These are phyloP conservation scores for Nannochloropsis salina DNA, from an alignment of 108 stramenopile species.

Conservation along the genomic window DNA sequence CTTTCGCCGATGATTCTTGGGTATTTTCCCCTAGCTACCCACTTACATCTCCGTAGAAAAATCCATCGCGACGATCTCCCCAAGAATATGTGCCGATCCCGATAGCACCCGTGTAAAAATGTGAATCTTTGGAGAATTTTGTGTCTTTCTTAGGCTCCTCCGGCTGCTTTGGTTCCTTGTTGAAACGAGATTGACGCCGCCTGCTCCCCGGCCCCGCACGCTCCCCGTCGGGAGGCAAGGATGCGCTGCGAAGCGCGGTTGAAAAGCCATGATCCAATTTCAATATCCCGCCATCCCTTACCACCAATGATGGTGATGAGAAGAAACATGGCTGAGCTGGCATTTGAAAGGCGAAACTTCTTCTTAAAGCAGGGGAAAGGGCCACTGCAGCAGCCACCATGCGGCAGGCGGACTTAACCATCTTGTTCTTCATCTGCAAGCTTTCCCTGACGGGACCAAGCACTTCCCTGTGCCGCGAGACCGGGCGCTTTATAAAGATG, in stretches of 20 bases:
- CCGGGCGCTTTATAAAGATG: too few relatives aligned
- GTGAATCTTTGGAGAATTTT: neutral
- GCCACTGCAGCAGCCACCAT: neutral
- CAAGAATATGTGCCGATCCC: neutral
- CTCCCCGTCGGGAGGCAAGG: slow-evolving; percentile 12
- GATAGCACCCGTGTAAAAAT: slow-evolving; percentile 14
- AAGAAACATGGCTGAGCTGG: neutral
- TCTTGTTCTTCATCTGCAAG: neutral
- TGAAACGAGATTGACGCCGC: slow-evolving; percentile 16
- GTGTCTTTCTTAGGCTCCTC: slow-evolving; percentile 17
- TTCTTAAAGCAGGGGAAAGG: neutral
- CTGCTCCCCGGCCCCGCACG: neutral
- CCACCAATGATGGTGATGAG: neutral
- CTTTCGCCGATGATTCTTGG: neutral
- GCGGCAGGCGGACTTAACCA: neutral
- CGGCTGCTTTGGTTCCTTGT: neutral
- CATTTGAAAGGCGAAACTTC: neutral
- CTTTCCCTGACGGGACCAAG: too few relatives aligned
- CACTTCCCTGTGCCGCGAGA: too few relatives aligned
- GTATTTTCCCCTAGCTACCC: neutral
- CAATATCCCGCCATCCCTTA: neutral
- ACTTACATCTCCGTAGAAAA: slow-evolving; percentile 15
- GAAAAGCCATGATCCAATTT: neutral
- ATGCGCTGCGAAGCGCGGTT: neutral
- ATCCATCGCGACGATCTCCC: neutral